These are phyloP conservation scores for Gleditsia sinensis DNA, from an alignment of 306 rosid species.

Conservation along the genomic window DNA sequence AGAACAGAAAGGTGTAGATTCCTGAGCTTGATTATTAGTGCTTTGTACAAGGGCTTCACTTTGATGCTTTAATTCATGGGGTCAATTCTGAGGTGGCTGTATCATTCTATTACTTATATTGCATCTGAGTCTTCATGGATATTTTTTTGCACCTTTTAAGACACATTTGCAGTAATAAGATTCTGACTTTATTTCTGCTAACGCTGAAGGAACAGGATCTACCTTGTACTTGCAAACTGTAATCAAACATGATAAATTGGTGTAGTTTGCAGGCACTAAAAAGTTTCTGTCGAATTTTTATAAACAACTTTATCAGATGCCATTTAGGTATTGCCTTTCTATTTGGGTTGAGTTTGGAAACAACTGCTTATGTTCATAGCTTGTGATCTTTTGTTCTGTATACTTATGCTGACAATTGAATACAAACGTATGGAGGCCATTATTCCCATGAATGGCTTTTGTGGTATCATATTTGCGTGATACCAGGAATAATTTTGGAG, in stretches of 20 bases:
- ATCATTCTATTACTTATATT: slow-evolving; percentile 1
- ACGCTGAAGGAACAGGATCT: neutral
- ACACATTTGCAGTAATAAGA: neutral
- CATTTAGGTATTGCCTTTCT: neutral
- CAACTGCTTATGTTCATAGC: neutral
- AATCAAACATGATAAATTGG: slow-evolving; percentile 4
- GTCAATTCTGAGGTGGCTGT: slow-evolving; percentile 20
- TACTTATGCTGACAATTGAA: neutral
- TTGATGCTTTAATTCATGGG: neutral
- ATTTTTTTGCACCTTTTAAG: neutral
- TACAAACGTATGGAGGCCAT: neutral
- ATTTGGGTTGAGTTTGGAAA: neutral
- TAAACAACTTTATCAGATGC: neutral
- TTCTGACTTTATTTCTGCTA: slow-evolving; percentile 4
- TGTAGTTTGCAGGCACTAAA: slow-evolving; percentile 4
- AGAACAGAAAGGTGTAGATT: slow-evolving; percentile 8
- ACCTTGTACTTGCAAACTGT: neutral
- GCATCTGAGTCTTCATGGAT: neutral
- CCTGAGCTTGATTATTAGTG: neutral
- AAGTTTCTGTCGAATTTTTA: slow-evolving; percentile 21
- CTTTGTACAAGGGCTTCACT: slow-evolving; percentile 24
- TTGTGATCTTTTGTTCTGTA: neutral
- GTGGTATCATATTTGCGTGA: neutral
- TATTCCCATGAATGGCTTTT: neutral
- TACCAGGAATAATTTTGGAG: neutral